Conservation (phyloP, 805 yeast genomes). For the Spencermartinsiella europaea region DNA sequence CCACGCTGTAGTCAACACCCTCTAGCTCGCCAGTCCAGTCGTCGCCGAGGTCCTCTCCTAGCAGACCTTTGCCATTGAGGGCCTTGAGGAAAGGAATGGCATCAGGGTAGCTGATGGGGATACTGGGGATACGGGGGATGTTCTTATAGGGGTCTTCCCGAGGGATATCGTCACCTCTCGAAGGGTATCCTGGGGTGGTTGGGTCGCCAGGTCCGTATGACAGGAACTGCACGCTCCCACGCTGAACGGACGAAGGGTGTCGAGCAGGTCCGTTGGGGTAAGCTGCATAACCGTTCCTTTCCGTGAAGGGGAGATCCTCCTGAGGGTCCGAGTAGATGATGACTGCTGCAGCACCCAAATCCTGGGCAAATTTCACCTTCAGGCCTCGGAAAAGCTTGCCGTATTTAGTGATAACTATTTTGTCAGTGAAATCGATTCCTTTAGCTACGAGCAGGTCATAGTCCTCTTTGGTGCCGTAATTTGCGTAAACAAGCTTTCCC, state of each 20-base stretch:
- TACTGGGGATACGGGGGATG: constrained; percentile 63
- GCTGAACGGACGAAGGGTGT: constrained; percentile 68
- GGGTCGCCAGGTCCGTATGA: constrained; percentile 71
- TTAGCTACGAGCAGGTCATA: constrained; percentile 42
- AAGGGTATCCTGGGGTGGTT: constrained; percentile 65
- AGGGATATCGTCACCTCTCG: constrained; percentile 38
- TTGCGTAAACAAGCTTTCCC: constrained; percentile 58
- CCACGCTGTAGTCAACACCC: constrained; percentile 45
- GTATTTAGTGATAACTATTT: constrained; percentile 62
- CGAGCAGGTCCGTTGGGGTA: constrained; percentile 77
- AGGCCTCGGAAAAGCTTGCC: constrained; percentile 66
- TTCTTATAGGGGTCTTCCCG: constrained; percentile 45
- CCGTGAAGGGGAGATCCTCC: constrained; percentile 46
- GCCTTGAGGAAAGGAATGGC: constrained; percentile 56
- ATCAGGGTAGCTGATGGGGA: constrained; percentile 63
- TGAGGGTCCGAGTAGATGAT: constrained; percentile 65
- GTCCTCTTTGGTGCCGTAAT: constrained; percentile 62
- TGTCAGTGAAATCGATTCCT: constrained; percentile 50
- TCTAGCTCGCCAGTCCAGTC: constrained; percentile 45
- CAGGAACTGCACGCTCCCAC: constrained; percentile 67
- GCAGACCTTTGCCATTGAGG: constrained; percentile 54
- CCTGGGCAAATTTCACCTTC: constrained; percentile 72
- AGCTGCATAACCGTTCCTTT: constrained; percentile 52
- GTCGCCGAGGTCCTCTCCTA: constrained; percentile 36
- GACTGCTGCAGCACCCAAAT: constrained; percentile 62